These are phyloP conservation scores for Acephala macrosclerotiorum DNA, from an alignment of 2,329 filamentous ascomycete species.

Conservation along the genomic window DNA sequence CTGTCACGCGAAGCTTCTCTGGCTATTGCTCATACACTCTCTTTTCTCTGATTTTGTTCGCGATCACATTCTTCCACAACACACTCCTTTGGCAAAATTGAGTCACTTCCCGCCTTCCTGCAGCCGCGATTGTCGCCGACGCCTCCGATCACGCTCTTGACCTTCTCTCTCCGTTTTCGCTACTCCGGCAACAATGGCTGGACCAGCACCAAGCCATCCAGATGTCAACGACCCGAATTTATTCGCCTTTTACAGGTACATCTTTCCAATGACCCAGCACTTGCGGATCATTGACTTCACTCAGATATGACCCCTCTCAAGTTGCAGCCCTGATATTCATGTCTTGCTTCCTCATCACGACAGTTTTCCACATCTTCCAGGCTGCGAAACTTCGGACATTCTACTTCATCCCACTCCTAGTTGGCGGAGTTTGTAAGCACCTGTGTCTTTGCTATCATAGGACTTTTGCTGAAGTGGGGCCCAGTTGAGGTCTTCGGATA, in stretches of 20 bases:
- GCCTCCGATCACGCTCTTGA: not conserved
- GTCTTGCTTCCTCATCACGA: conserved; percentile 43
- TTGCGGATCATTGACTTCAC: not conserved
- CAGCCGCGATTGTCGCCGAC: not conserved
- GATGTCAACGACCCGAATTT: conserved; percentile 42
- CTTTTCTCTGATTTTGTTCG: not conserved
- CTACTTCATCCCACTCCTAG: conserved; percentile 53
- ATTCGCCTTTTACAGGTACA: conserved; percentile 40
- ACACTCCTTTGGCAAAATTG: not conserved
- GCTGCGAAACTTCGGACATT: conserved; percentile 39
- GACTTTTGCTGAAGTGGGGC: conserved; percentile 2
- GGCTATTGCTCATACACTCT: not conserved
- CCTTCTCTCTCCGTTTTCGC: not conserved
- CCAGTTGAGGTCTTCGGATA: conserved; percentile 50
- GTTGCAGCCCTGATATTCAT: conserved; percentile 51
- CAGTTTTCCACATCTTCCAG: conserved; percentile 42
- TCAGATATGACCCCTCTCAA: conserved; percentile 54
- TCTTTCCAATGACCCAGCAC: conserved; percentile 41
- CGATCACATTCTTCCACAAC: not conserved
- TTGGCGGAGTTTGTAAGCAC: conserved; percentile 54
- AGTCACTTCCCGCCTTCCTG: not conserved
- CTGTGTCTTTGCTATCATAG: not conserved
- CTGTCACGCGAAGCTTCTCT: not conserved
- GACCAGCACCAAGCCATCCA: not conserved
- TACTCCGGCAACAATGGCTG: not conserved